Evolutionary conservation across 257 asterid genomes (phyloP).

Genomic region (Solanum bulbocastanum): DNA sequence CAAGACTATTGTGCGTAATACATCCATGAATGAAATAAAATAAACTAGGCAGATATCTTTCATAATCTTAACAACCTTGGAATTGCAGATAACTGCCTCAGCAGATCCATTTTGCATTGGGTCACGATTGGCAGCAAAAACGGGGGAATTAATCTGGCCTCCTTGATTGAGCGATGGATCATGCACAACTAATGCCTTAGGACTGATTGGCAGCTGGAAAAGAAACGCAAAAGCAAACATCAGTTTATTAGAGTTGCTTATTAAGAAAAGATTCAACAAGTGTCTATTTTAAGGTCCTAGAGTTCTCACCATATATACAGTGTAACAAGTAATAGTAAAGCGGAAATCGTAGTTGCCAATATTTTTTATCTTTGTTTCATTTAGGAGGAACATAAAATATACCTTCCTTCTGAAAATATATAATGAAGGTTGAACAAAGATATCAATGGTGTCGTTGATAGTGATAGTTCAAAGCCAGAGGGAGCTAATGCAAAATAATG

Average conservation of each 20-base stretch:
- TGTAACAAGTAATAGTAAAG: background rate
- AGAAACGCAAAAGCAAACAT: slow-evolving; percentile 17
- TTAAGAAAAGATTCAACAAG: background rate
- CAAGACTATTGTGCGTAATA: background rate
- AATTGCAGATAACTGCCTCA: slow-evolving; percentile 9
- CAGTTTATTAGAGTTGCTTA: background rate
- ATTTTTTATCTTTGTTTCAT: background rate
- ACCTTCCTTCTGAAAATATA: background rate
- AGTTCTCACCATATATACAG: background rate
- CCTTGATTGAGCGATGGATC: background rate
- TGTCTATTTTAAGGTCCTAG: background rate
- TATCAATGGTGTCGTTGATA: background rate
- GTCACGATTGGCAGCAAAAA: slow-evolving; percentile 8
- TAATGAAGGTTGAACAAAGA: background rate
- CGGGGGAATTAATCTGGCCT: background rate
- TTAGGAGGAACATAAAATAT: background rate
- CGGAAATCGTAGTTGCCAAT: background rate
- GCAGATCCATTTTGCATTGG: slow-evolving; percentile 18
- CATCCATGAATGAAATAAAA: background rate
- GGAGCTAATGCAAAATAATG: background rate
- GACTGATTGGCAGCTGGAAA: slow-evolving; percentile 20
- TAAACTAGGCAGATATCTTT: background rate
- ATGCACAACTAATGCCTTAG: background rate
- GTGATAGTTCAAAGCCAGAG: background rate
- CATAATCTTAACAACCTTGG: slow-evolving; percentile 31